Evolutionary conservation across 73 alveolate genomes (phyloP).

Genomic region (Paramecium sexaurelia): DNA sequence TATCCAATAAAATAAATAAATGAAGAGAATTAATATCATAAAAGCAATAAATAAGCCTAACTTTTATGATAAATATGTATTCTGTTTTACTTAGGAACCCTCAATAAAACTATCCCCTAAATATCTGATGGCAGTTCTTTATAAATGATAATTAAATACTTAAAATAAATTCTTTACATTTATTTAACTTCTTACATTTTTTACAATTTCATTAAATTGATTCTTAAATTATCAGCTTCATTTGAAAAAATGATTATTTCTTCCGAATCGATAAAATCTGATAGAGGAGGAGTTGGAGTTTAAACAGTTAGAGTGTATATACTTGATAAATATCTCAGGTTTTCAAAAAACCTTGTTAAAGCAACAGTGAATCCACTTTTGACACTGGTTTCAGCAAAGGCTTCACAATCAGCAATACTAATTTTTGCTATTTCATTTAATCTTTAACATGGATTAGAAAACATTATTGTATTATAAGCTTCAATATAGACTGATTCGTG

Average conservation of each 20-base stretch:
- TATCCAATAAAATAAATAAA: slow-evolving; percentile 27
- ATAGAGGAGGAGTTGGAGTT: neutral
- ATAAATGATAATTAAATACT: neutral
- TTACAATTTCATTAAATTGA: neutral
- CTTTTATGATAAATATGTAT: neutral
- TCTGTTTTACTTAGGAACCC: neutral
- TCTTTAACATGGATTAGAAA: slow-evolving; percentile 7
- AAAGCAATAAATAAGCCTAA: slow-evolving; percentile 1
- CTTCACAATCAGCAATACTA: slow-evolving; percentile 15
- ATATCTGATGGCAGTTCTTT: slow-evolving; percentile 14
- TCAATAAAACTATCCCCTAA: neutral
- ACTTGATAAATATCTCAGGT: neutral
- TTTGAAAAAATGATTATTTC: neutral
- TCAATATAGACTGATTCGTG: neutral
- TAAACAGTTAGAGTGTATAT: neutral
- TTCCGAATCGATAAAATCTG: neutral
- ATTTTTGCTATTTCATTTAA: neutral
- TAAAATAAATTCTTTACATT: slow-evolving; percentile 19
- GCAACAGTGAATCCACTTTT: slow-evolving; percentile 45
- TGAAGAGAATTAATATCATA: neutral
- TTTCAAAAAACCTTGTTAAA: slow-evolving; percentile 27
- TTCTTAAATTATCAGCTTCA: neutral
- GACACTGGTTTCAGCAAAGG: slow-evolving; percentile 1
- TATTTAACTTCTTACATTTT: neutral
- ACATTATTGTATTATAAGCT: slow-evolving; percentile 43